Conservation (phyloP, 73 alveolate genomes). For the Paraurostyla sp. region DNA sequence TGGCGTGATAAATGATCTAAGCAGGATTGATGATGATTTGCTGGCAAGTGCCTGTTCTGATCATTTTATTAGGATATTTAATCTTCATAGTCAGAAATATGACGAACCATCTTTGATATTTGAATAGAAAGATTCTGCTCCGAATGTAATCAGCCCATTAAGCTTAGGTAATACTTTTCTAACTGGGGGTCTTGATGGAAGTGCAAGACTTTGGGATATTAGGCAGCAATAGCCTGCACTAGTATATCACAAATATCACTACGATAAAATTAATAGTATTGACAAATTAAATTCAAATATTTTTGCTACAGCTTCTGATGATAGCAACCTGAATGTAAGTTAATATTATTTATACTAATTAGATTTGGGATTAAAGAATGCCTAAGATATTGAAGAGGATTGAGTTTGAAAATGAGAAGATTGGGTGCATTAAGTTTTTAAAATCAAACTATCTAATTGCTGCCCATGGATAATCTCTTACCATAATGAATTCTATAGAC, state of each 20-base stretch:
- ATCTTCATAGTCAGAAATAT: neutral
- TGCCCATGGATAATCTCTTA: neutral
- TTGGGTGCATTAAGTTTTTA: neutral
- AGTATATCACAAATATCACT: neutral
- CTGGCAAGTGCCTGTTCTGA: neutral
- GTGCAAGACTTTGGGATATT: constrained; percentile 33
- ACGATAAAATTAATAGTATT: constrained; percentile 9
- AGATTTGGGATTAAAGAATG: constrained; percentile 49
- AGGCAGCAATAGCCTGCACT: neutral
- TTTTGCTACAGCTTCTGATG: constrained; percentile 43
- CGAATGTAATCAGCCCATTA: neutral
- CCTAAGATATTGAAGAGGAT: neutral
- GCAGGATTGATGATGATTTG: neutral
- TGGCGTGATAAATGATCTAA: neutral
- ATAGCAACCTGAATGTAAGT: constrained; percentile 22
- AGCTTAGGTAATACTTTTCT: neutral
- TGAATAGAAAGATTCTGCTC: constrained; percentile 1
- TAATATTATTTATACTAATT: neutral
- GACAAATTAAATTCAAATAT: neutral
- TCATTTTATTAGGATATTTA: neutral
- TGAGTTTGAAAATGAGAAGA: neutral
- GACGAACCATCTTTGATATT: neutral
- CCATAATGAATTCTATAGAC: neutral
- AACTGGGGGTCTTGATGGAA: neutral
- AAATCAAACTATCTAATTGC: neutral